Percentiles rank a stretch among this genome's conserved stretches.
These are phyloP conservation scores for Lipomyces sp. DNA, from an alignment of 805 yeast genomes.

Conservation along the genomic window DNA sequence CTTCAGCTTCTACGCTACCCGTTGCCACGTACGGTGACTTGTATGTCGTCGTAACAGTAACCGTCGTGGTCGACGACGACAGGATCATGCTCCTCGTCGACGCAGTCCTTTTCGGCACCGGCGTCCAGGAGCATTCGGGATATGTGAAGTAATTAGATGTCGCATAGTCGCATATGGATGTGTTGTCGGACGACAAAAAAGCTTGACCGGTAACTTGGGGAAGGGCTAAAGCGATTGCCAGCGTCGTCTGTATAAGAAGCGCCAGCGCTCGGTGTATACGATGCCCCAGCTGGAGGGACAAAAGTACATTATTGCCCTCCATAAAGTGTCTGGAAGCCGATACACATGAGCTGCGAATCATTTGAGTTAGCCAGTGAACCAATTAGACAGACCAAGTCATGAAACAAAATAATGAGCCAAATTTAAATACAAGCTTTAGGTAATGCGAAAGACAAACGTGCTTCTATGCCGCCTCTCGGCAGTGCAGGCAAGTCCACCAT, in stretches of 20 bases:
- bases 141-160: not conserved
- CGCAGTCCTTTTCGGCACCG: not conserved
- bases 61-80: not conserved
- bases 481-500: not conserved
- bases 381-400: not conserved
- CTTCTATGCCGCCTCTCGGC: not conserved
- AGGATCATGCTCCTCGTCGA: not conserved
- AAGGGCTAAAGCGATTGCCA: not conserved
- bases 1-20: not conserved
- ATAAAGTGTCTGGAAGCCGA: not conserved
- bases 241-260: not conserved
- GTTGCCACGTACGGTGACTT: not conserved
- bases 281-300: not conserved
- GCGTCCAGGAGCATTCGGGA: not conserved
- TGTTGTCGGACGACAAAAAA: not conserved
- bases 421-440: not conserved
- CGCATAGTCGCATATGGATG: not conserved
- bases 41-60: not conserved
- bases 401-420: not conserved
- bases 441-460: not conserved
- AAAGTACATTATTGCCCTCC: not conserved
- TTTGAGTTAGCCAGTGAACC: not conserved
- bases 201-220: not conserved
- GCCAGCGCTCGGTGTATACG: not conserved
- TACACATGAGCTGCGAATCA: not conserved